Evolutionary conservation across 2,329 filamentous ascomycete genomes (phyloP).

Genomic region (Stachybotrys elegans): DNA sequence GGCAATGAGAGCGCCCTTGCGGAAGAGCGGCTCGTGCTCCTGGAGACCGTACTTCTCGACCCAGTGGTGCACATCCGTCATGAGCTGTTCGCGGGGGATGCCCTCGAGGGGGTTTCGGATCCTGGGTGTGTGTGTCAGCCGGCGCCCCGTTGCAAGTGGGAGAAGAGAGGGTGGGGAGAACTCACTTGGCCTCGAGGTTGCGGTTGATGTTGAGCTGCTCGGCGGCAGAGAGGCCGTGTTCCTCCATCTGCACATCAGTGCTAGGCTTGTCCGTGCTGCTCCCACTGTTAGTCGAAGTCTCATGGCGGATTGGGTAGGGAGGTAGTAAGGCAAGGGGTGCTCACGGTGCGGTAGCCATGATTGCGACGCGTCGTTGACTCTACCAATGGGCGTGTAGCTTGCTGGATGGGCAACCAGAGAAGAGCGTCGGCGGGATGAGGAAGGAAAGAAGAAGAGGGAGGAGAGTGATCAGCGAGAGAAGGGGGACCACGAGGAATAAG

Average conservation of each 20-base stretch:
- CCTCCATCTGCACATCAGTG: slow-evolving; percentile 16
- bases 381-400: too few relatives aligned
- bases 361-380: too few relatives aligned
- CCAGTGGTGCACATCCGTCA: slow-evolving; percentile 55
- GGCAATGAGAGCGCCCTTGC: slow-evolving; percentile 52
- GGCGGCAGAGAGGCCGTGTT: slow-evolving; percentile 17
- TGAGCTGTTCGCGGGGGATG: slow-evolving; percentile 46
- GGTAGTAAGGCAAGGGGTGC: too few relatives aligned
- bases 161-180: slow-evolving; percentile 1
- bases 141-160: too few relatives aligned
- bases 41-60: slow-evolving; percentile 53
- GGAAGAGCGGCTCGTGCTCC: slow-evolving; percentile 52
- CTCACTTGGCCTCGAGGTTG: slow-evolving; percentile 40
- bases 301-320: slow-evolving; percentile 8
- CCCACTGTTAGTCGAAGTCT: too few relatives aligned
- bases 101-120: slow-evolving; percentile 43
- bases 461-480: background rate
- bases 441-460: background rate
- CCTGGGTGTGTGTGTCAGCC: slow-evolving; percentile 18
- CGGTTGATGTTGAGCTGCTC: slow-evolving; percentile 30
- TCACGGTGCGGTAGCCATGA: too few relatives aligned
- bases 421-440: background rate
- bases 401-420: too few relatives aligned
- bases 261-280: slow-evolving; percentile 6
- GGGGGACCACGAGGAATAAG: background rate